Evolutionary conservation across 768 basidiomycete species (phyloP), one percentile per base, ranked within the genome.

Genomic region (Termitomyces sp.): DNA sequence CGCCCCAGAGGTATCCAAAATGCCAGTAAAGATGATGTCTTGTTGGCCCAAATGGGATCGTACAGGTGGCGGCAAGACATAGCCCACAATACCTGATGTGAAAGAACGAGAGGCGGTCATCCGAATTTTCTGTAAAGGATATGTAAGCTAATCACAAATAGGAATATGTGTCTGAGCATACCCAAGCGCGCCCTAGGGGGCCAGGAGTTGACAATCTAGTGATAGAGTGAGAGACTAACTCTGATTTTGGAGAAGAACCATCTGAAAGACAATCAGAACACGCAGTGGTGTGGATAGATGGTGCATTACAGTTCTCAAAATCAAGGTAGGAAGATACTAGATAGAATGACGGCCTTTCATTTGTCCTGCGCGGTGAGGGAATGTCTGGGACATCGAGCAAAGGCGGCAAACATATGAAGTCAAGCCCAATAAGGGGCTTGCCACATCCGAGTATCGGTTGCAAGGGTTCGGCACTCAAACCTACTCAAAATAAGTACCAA

Each of bases 241-340:
- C 74, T 10, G 77, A 80, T 50, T 71, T 78, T 3, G 79, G 79
- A 12, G 72, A 69, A 17, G 77, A 72, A 15, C 67, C 61, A 63
- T 76, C 79, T 79, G 51, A 60, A 40, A 36, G 56, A 34, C 40
- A 32, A 42, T 25, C 15, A 54, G 38, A 36, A 57, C 40, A 48
- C n/a, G 11, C 38, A 6, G 54, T 17, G 14, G n/a, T 34, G 31
- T 14, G 0, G 5, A 57, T 20, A 60, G 51, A 32, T 32, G 49
- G 38, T 58, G 42, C 63, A 83, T 63, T 70, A 90, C 89, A 87
- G 61, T 86, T 81, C 51, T 79, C 80, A 52, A 86, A 85, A 60
- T 89, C 81, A n/a, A 87, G 70, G 62, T 79, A 84, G 54, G 77
- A 81, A 25, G 80, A 77, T 10, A 81, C 76, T 6, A 91, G 70